These are phyloP conservation scores for Rugonectria rugulosa DNA, from an alignment of 2,329 filamentous ascomycete genomes.

Conservation along the genomic window DNA sequence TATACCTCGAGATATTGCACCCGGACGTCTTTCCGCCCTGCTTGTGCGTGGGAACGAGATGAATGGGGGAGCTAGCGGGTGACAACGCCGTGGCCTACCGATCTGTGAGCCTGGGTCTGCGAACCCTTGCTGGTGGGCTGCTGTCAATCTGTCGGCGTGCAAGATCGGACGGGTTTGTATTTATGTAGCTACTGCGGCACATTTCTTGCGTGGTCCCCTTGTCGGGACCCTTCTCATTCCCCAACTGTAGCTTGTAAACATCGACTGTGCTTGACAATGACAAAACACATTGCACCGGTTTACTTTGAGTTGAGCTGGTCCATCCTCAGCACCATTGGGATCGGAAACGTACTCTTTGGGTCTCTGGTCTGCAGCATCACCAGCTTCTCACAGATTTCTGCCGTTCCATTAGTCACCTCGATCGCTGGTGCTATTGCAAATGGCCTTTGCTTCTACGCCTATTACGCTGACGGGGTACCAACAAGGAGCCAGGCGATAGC, in stretches of 20 bases:
- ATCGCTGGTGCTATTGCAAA: slow-evolving; percentile 50
- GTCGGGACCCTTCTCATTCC: no score
- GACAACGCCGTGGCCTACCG: no score
- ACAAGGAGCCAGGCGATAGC: slow-evolving; percentile 42
- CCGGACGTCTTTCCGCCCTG: not conserved
- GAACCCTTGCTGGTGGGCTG: no score
- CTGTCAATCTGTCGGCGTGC: no score
- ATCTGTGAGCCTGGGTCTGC: no score
- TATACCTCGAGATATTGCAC: not conserved
- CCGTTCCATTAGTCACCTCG: slow-evolving; percentile 51
- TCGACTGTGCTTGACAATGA: not conserved
- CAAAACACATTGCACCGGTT: slow-evolving; percentile 14
- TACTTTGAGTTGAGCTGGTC: slow-evolving; percentile 55
- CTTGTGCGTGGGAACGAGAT: no score
- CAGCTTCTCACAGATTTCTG: slow-evolving; percentile 46
- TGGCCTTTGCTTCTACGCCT: slow-evolving; percentile 53
- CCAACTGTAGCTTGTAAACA: no score
- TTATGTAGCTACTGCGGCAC: no score
- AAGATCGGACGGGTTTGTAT: no score
- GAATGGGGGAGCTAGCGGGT: no score
- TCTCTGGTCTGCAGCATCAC: slow-evolving; percentile 50
- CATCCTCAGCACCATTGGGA: slow-evolving; percentile 53
- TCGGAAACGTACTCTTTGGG: slow-evolving; percentile 50
- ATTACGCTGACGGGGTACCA: slow-evolving; percentile 41
- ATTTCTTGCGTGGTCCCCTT: no score